A percentile compares a stretch with the other conserved stretches of the same genome.
phyloP scores from a whole-genome alignment of 2,329 filamentous ascomycete species.

The Colletotrichum eleusines region DNA sequence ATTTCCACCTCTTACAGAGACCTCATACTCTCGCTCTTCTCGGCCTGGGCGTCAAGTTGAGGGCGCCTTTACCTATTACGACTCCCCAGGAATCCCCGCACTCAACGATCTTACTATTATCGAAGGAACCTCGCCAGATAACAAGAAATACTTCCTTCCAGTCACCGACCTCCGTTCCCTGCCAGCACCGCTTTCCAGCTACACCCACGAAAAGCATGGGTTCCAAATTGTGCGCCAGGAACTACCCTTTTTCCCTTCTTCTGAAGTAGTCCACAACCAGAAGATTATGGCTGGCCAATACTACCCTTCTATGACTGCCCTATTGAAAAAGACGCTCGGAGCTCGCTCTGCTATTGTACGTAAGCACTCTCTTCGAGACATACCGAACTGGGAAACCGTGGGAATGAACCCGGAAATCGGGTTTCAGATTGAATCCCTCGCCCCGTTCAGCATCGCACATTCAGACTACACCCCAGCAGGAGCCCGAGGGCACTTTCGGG shows the following conservation, averaged over 20 bases:
- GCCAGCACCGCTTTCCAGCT: neutral
- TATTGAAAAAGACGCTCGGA: slow-evolving; percentile 11
- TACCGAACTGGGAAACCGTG: slow-evolving; percentile 10
- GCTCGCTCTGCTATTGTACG: slow-evolving; percentile 19
- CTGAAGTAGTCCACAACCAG: slow-evolving; percentile 17
- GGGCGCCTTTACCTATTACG: slow-evolving; percentile 19
- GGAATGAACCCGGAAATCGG: slow-evolving; percentile 30
- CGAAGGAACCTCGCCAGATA: slow-evolving; percentile 25
- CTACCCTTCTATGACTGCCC: slow-evolving; percentile 21
- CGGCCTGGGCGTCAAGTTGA: neutral
- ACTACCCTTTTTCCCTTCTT: slow-evolving; percentile 12
- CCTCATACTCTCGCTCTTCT: neutral
- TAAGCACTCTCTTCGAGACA: slow-evolving; percentile 29
- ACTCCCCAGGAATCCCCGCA: neutral
- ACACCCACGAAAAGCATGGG: slow-evolving; percentile 6
- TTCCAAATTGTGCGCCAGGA: slow-evolving; percentile 20
- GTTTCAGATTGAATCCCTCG: slow-evolving; percentile 19
- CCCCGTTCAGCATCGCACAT: slow-evolving; percentile 29
- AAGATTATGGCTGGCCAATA: slow-evolving; percentile 8
- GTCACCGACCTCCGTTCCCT: slow-evolving; percentile 24
- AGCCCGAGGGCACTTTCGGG: slow-evolving; percentile 28
- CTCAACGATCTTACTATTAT: slow-evolving; percentile 29
- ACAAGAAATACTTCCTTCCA: slow-evolving; percentile 18
- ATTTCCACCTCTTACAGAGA: neutral
- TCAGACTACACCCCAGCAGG: slow-evolving; percentile 31